These are phyloP conservation scores for Prunus yedoensis DNA, from an alignment of 331 rosid genomes.

Conservation along the genomic window DNA sequence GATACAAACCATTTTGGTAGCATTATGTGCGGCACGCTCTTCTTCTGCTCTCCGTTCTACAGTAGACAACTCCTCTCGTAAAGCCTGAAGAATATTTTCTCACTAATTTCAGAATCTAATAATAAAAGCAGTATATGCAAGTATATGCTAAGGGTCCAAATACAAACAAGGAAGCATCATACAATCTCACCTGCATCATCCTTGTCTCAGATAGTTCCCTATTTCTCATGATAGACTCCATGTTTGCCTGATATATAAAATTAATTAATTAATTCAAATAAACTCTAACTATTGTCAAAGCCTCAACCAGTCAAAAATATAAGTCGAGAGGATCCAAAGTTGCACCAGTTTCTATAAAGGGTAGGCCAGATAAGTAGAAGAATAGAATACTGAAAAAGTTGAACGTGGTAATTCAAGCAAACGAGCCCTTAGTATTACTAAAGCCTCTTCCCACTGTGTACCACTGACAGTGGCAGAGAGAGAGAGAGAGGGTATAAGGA, in stretches of 20 bases:
- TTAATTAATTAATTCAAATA: neutral
- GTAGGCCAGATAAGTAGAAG: neutral
- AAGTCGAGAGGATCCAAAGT: constrained; percentile 14
- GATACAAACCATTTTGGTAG: constrained; percentile 77
- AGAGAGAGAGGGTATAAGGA: neutral
- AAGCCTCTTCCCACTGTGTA: neutral
- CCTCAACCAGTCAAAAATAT: constrained; percentile 14
- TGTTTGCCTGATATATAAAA: constrained; percentile 60
- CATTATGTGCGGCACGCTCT: constrained; percentile 88
- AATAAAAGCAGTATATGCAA: constrained; percentile 13
- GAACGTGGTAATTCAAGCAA: constrained; percentile 3
- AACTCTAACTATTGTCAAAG: constrained; percentile 21
- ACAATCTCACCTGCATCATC: constrained; percentile 86
- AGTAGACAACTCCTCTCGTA: constrained; percentile 89
- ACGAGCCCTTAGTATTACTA: constrained; percentile 2
- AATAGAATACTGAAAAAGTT: constrained; percentile 23
- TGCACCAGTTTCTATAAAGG: constrained; percentile 2
- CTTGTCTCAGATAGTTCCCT: constrained; percentile 92
- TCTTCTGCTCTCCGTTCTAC: constrained; percentile 97
- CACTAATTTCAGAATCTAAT: constrained; percentile 15
- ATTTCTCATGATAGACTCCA: constrained; percentile 94
- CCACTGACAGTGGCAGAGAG: neutral
- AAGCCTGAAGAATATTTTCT: constrained; percentile 53
- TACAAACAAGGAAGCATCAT: constrained; percentile 27
- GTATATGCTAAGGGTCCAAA: neutral